Evolutionary conservation across 2,329 filamentous ascomycete genomes (phyloP), one percentile per base, ranked within the genome.

Genomic region (Corynespora cassiicola): DNA sequence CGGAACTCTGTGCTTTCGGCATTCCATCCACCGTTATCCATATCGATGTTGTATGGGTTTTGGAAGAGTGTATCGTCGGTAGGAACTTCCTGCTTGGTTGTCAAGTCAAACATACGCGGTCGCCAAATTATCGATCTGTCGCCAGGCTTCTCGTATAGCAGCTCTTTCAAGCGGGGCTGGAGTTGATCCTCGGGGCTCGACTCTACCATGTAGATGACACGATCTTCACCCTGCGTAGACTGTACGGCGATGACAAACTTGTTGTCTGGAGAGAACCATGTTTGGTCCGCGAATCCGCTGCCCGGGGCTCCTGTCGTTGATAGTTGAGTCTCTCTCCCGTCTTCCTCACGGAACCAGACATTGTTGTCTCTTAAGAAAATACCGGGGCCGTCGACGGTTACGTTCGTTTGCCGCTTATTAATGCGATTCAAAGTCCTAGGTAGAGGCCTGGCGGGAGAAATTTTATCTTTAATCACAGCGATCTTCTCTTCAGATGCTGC

Each of bases 11-110:
- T 40, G 3, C 44, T 35, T 12, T 50, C 39, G 5, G 15, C 25
- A 21, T 20, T 45, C 44, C 46, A 50, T 19, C 39, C 44, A n/a
- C n/a, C n/a, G n/a, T n/a, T n/a, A 22, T 43, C 21, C 18, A 35
- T n/a, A 7, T 22, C 20, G 14, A 45, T 34, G 4, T 24, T 14
- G 7, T 16, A 48, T 7, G 38, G 32, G 23, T 36, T 40, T 12
- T 36, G 11, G 14, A 47, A 50, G 0, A 43, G 33, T 17, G 19
- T 15, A 26, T 44, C 44, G 17, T 44, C 30, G 10, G 28, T 44
- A 15, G 10, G n/a, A 6, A 50, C 25, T 25, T 50, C 46, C 6
- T 30, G 27, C 26, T 20, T 27, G 15, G 31, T 23, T 8, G 14
- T 14, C 40, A 40, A 31, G 21, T 32, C 17, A n/a, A 27, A 40